phyloP scores from a whole-genome alignment of 164 flowering plant genomes.

The Nymphaea colorata region DNA sequence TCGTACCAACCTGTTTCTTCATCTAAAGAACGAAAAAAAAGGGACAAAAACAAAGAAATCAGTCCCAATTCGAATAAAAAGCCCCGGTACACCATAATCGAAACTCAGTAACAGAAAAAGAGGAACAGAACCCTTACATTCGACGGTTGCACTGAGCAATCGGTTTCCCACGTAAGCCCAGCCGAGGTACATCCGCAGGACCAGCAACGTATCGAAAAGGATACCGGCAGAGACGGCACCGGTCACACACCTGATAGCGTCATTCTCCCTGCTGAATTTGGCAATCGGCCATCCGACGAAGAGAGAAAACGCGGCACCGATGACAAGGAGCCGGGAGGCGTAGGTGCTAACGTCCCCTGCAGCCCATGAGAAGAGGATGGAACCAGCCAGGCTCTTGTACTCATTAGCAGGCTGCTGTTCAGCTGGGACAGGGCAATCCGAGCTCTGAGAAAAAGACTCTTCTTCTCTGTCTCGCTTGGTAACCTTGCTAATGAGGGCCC shows the following conservation, averaged over 20 bases:
- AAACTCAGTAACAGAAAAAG: not conserved
- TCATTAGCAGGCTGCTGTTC: slow-evolving; percentile 88
- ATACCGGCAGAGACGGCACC: slow-evolving; percentile 63
- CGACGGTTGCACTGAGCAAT: slow-evolving; percentile 88
- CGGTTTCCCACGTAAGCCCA: slow-evolving; percentile 98
- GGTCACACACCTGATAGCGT: slow-evolving; percentile 36
- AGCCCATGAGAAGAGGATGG: slow-evolving; percentile 87
- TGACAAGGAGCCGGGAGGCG: slow-evolving; percentile 31
- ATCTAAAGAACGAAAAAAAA: slow-evolving; percentile 32
- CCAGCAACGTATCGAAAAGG: slow-evolving; percentile 53
- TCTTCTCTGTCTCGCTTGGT: no score
- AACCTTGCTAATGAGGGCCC: no score
- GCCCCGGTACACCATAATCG: no score
- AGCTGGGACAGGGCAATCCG: slow-evolving; percentile 78
- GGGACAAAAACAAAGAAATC: not conserved
- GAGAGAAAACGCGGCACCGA: slow-evolving; percentile 53
- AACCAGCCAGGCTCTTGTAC: slow-evolving; percentile 49
- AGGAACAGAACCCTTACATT: slow-evolving; percentile 29
- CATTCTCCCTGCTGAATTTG: slow-evolving; percentile 48
- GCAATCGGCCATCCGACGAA: slow-evolving; percentile 79
- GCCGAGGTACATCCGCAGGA: slow-evolving; percentile 84
- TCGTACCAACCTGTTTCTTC: slow-evolving; percentile 99
- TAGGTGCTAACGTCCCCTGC: slow-evolving; percentile 31
- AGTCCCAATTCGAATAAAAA: no score
- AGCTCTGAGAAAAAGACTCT: no score